A percentile compares a stretch with the other conserved stretches of the same genome.
phyloP scores from a whole-genome alignment of 371 early-diverging fungal species.

The Circinella umbellata region DNA sequence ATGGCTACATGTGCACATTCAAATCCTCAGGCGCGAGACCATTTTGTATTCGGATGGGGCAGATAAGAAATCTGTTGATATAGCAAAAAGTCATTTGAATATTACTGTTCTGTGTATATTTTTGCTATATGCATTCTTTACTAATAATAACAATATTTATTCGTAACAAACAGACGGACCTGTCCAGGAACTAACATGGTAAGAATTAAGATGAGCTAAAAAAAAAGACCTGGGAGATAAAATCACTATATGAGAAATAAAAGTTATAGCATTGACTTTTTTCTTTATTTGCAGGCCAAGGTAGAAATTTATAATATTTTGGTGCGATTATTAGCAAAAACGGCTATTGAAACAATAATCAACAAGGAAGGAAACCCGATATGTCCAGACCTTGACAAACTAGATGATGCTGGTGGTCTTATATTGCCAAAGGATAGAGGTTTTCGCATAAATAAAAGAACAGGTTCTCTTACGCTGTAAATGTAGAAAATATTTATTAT shows the following conservation, averaged over 20 bases:
- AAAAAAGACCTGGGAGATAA: not conserved
- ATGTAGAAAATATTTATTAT: too few relatives aligned
- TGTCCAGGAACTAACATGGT: conserved; percentile 3
- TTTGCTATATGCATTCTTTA: too few relatives aligned
- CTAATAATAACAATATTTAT: not conserved
- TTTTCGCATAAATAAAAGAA: not conserved
- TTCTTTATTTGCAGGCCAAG: not conserved
- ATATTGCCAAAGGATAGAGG: not conserved
- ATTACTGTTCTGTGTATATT: too few relatives aligned
- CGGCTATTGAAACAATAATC: not conserved
- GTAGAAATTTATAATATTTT: not conserved
- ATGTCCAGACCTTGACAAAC: conserved; percentile 1
- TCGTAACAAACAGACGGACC: not conserved
- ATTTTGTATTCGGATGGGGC: conserved; percentile 22
- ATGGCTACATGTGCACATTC: conserved; percentile 6
- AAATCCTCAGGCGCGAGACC: conserved; percentile 14
- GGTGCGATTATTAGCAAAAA: conserved; percentile 1
- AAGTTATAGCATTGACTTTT: not conserved
- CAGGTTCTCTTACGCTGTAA: not conserved
- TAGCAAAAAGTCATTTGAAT: not conserved
- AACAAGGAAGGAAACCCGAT: not conserved
- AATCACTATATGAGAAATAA: too few relatives aligned
- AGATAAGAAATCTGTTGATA: not conserved
- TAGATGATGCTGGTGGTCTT: not conserved
- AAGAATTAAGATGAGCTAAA: not conserved